Conservation (phyloP, 352 stramenopile species). For the Plasmopara viticola region DNA sequence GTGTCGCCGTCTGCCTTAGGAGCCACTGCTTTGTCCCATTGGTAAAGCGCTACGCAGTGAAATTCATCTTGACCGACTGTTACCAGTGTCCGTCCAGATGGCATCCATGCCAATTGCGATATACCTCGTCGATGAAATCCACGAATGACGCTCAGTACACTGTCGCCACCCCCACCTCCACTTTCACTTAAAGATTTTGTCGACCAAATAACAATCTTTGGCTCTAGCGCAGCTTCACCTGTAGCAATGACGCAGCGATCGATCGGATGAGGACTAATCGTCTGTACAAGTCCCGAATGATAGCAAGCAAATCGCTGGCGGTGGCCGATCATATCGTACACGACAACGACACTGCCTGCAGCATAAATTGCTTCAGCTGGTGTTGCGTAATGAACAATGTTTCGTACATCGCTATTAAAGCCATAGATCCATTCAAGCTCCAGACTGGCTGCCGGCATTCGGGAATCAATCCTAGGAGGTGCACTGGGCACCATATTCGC, state of each 20-base stretch:
- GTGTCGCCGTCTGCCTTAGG: neutral
- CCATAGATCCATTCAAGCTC: constrained; percentile 78
- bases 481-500: constrained; percentile 52
- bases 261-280: constrained; percentile 48
- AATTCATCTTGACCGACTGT: constrained; percentile 60
- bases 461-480: constrained; percentile 42
- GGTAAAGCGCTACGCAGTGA: constrained; percentile 71
- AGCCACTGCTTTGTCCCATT: constrained; percentile 41
- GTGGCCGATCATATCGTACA: constrained; percentile 71
- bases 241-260: constrained; percentile 46
- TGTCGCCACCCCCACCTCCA: constrained; percentile 19
- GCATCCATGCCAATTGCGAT: constrained; percentile 64
- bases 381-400: constrained; percentile 54
- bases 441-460: constrained; percentile 49
- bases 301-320: constrained; percentile 60
- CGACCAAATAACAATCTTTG: constrained; percentile 70
- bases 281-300: constrained; percentile 56
- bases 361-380: constrained; percentile 58
- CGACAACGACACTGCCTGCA: constrained; percentile 46
- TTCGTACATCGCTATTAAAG: constrained; percentile 65
- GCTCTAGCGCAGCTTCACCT: constrained; percentile 45
- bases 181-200: constrained; percentile 27
- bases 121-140: constrained; percentile 65
- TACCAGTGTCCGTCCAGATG: constrained; percentile 59
- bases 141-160: constrained; percentile 50